Conservation (phyloP, 139 green algal species). For the Nannochloris sp. region DNA sequence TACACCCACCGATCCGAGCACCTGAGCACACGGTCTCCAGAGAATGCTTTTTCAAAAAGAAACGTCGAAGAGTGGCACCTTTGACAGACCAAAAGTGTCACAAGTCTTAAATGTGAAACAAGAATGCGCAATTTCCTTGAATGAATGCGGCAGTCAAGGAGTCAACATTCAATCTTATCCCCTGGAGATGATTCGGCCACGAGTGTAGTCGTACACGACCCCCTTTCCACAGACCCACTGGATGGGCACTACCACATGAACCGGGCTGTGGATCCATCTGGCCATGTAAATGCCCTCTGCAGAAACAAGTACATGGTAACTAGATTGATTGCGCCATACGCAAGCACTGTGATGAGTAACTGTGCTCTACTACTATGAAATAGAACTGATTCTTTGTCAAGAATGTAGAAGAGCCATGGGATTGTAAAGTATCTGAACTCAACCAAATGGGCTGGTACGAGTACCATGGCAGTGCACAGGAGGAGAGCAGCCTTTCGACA, state of each 20-base stretch:
- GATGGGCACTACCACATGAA: constrained; percentile 81
- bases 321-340: constrained; percentile 40
- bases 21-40: no score
- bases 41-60: no score
- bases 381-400: constrained; percentile 37
- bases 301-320: constrained; percentile 66
- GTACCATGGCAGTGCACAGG: constrained; percentile 22
- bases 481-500: constrained; percentile 1
- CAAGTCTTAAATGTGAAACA: background rate
- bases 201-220: no score
- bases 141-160: no score
- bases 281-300: constrained; percentile 52
- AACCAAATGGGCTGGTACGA: constrained; percentile 74
- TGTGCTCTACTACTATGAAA: background rate
- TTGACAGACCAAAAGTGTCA: no score
- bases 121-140: no score
- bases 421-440: constrained; percentile 86
- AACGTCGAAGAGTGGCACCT: no score
- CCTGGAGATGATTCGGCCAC: no score
- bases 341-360: constrained; percentile 1
- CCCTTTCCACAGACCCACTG: no score
- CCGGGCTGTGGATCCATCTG: constrained; percentile 56
- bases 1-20: no score
- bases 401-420: constrained; percentile 40
- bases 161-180: no score